Base-by-base conservation (phyloP, 352 stramenopile genomes). In the Phytophthora gonapodyides region DNA sequence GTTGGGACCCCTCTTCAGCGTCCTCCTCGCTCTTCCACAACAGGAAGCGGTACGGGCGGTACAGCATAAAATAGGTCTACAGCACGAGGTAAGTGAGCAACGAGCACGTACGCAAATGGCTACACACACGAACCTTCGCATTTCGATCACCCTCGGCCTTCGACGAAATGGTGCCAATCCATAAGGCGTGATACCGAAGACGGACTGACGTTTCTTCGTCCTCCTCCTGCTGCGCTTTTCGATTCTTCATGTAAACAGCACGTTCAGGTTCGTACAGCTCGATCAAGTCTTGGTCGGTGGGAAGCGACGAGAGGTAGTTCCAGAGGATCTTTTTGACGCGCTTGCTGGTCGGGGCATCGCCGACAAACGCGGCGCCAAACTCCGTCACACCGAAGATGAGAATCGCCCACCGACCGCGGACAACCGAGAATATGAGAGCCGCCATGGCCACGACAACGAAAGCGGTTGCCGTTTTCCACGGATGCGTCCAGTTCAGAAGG, bases 401-500 rank as follows among this genome's bases (percentile, higher is more conserved):
- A 41, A 95, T 76, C 12, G 90, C 70, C 82, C 85, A 95, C 11
- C 86, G 77, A 1, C 80, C 80, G 31, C 76, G 82, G 31, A 95
- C 58, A 30, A 93, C 63, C 8, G 80, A 85, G 34, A 90, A 87
- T 15, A 95, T 54, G 3, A 93, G 27, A 11, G 75, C 61, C 31
- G 73, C 71, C 37, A 79, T 57, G 2, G 81, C 59, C 5, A 93
- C 69, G 9, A 74, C 68, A 9, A 56, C 60, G 30, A 93, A 88
- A 30, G 85, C 79, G 0, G 81, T 66, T 8, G 70, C 84, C 37
- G 86, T 93, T 55, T 95, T 95, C 86, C 86, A 95, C 24, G 86
- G 86, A 49, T 95, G 86, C 19, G 86, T 91, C 86, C 86, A 95
- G 69, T 95, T 95, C 54, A 95, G 76, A 8, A 95, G 44, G 50